Evolutionary conservation across 169 alveolate genomes (phyloP).

Genomic region (Condylostoma magnum): DNA sequence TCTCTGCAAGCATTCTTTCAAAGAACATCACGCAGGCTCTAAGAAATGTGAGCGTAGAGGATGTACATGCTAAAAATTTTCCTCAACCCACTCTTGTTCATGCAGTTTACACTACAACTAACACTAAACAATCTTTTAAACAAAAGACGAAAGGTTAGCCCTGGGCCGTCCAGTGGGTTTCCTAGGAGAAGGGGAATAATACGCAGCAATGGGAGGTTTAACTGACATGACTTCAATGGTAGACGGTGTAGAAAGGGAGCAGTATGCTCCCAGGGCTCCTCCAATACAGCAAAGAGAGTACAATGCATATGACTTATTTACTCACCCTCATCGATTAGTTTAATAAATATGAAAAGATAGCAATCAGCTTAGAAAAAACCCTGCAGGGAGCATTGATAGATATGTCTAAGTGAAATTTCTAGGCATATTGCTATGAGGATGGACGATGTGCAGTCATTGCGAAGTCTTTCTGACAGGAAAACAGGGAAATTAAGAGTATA

Average conservation of each 20-base stretch:
- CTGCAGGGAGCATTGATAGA: no score
- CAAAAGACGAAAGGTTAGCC: constrained; percentile 81
- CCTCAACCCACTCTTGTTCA: constrained; percentile 78
- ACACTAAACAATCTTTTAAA: constrained; percentile 80
- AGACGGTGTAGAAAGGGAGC: constrained; percentile 45
- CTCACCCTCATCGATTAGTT: no score
- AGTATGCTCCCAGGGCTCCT: no score
- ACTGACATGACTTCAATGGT: constrained; percentile 43
- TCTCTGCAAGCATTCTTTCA: constrained; percentile 85
- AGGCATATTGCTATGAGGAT: no score
- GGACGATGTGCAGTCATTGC: no score
- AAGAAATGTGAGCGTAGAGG: constrained; percentile 60
- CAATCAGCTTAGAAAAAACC: no score
- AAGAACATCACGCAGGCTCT: constrained; percentile 73
- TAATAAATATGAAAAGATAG: no score
- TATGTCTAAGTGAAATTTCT: no score
- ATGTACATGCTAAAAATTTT: constrained; percentile 58
- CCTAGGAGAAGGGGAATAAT: constrained; percentile 33
- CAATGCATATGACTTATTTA: no score
- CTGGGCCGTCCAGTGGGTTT: constrained; percentile 78
- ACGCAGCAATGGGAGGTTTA: constrained; percentile 50
- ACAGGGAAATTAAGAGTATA: no score
- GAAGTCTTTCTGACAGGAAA: no score
- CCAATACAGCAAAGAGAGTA: no score
- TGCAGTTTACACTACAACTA: constrained; percentile 74